Base-by-base conservation (phyloP, 495 filamentous ascomycete species). In the Daldinia caldariorum region DNA sequence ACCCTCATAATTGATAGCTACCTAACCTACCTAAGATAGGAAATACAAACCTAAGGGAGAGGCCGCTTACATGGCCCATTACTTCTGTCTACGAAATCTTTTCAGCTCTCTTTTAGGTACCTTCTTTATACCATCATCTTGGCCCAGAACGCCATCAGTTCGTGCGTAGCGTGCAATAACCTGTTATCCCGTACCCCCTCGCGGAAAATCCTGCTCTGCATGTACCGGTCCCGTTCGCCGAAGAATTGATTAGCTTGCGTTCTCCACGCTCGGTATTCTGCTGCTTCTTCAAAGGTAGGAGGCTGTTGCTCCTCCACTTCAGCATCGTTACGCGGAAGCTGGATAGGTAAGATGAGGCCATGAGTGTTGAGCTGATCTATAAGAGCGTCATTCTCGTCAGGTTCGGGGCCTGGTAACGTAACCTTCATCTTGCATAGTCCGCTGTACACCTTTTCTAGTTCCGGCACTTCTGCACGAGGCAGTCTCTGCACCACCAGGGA, bases 251-350 rank as follows among this genome's bases (percentile, higher is more conserved):
- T 59, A 4, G 6, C 14, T 10, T 20, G 45, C 1, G 8, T 32
- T 53, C 69, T 71, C 69, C 69, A 71, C 18, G 8, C 10, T 6
- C 58, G 65, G 43, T 72, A 72, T 38, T 41, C 20, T n/a, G 13
- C 34, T 16, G 16, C 47, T 3, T 72, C 65, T 54, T 69, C 61
- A 6, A 54, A 3, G 4, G 64, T 58, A 26, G 53, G 56, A 10
- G 14, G 37, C 9, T 45, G 26, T 51, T 61, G n/a, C 14, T 61
- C 63, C 38, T 60, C 60, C 6, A 41, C 55, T 4, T 1, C 6
- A 22, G 6, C 14, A 10, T 72, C 38, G 0, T 54, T n/a, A 6
- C 8, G 6, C 20, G 61, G 66, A 13, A 65, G 26, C 9, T 22
- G 39, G 10, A 53, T 39, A 57, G 70, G 70, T 12, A 72, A 51